Conservation (phyloP, 129 eudicot genomes). For the Arctium lappa region DNA sequence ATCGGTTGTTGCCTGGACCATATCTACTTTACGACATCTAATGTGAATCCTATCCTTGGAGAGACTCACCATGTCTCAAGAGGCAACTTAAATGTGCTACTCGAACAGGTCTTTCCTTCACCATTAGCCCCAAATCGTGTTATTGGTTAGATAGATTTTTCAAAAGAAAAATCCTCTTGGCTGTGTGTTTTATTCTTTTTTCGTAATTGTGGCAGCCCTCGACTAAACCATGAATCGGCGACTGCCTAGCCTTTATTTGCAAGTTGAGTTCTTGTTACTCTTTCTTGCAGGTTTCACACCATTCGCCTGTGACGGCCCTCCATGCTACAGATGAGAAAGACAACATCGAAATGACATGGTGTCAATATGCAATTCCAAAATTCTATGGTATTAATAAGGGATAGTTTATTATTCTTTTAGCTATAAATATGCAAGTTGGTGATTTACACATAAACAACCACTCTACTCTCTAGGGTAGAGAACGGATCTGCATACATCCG, state of each 20-base stretch:
- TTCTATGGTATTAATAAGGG: slow-evolving; percentile 48
- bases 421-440: background rate
- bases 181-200: background rate
- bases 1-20: slow-evolving; percentile 76
- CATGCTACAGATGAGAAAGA: slow-evolving; percentile 73
- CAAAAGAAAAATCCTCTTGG: background rate
- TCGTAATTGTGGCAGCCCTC: no score
- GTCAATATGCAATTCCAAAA: slow-evolving; percentile 69
- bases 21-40: slow-evolving; percentile 69
- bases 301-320: slow-evolving; percentile 87
- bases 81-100: slow-evolving; percentile 70
- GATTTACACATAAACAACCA: no score
- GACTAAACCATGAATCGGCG: no score
- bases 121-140: background rate
- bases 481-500: background rate
- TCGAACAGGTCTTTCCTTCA: slow-evolving; percentile 63
- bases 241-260: no score
- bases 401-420: background rate
- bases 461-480: background rate
- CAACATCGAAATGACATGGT: slow-evolving; percentile 69
- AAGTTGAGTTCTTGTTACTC: background rate
- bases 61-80: slow-evolving; percentile 89
- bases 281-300: slow-evolving; percentile 79
- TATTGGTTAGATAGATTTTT: background rate
- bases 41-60: slow-evolving; percentile 84